A percentile compares a stretch with the other conserved stretches of the same genome.
These are phyloP conservation scores for Tolypocladium amazonense DNA, from an alignment of 2,329 filamentous ascomycete species.

Conservation along the genomic window DNA sequence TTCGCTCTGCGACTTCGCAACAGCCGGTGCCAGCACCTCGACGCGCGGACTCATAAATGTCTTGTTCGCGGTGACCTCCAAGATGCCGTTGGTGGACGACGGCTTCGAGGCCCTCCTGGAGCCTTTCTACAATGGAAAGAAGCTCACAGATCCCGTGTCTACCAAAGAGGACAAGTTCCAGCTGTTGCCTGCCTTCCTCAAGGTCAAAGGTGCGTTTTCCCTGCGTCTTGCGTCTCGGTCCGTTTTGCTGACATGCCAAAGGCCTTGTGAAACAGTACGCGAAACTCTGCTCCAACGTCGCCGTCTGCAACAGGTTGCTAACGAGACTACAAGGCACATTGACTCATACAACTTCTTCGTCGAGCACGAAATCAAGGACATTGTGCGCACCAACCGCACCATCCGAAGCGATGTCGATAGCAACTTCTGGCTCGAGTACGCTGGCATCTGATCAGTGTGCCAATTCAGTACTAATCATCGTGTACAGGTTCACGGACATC, in stretches of 20 bases:
- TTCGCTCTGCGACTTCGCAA: not conserved
- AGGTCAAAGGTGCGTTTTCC: slow-evolving; percentile 63
- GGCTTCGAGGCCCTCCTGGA: slow-evolving; percentile 56
- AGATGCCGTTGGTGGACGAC: slow-evolving; percentile 47
- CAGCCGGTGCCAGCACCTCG: not conserved
- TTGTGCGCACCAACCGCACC: slow-evolving; percentile 80
- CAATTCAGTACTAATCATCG: slow-evolving; percentile 1
- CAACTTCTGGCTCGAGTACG: slow-evolving; percentile 74
- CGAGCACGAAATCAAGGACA: slow-evolving; percentile 93
- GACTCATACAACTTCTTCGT: slow-evolving; percentile 99
- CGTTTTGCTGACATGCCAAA: slow-evolving; percentile 8
- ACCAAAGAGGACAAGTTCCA: slow-evolving; percentile 87
- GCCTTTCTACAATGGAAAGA: slow-evolving; percentile 59
- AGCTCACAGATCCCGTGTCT: slow-evolving; percentile 53
- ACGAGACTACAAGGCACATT: slow-evolving; percentile 49
- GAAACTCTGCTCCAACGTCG: not conserved
- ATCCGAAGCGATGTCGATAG: slow-evolving; percentile 89
- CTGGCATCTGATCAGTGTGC: not conserved
- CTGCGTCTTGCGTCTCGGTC: not conserved
- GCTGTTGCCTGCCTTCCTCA: slow-evolving; percentile 89
- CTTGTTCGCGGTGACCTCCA: slow-evolving; percentile 19
- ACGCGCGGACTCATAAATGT: slow-evolving; percentile 12
- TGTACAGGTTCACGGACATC: slow-evolving; percentile 66
- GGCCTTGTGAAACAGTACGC: slow-evolving; percentile 76
- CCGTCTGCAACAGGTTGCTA: not conserved